phyloP scores from a whole-genome alignment of 2,329 filamentous ascomycete species.

The Diplodia mutila region DNA sequence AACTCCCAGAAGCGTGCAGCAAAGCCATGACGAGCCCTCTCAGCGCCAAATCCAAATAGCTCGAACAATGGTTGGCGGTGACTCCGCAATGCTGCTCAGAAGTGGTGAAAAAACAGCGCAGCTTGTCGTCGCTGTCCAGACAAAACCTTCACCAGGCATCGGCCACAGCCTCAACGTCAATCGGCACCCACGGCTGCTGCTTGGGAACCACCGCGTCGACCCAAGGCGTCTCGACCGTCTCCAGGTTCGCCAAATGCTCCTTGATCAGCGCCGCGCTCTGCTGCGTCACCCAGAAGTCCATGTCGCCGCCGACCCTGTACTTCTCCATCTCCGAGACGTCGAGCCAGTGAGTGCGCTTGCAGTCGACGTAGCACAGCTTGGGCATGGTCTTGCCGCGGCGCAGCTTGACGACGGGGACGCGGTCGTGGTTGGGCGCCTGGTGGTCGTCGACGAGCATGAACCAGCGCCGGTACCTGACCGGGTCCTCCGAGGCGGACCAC shows the following conservation, averaged over 20 bases:
- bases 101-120: neutral
- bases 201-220: neutral
- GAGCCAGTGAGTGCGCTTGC: constrained; percentile 12
- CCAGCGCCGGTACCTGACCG: neutral
- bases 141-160: neutral
- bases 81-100: neutral
- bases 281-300: neutral
- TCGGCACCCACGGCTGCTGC: neutral
- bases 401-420: neutral
- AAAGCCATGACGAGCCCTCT: neutral
- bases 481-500: neutral
- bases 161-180: neutral
- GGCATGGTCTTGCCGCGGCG: neutral
- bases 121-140: neutral
- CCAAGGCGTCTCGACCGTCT: constrained; percentile 8
- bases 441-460: constrained; percentile 1
- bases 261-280: neutral
- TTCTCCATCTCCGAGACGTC: constrained; percentile 1
- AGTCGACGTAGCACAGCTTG: neutral
- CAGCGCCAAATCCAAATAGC: neutral
- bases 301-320: neutral
- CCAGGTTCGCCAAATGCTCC: neutral
- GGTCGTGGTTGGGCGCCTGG: neutral
- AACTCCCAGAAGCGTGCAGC: neutral
- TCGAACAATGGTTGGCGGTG: neutral